phyloP scores from a whole-genome alignment of 176 grass and related monocot genomes.

The Avena atlantica region DNA sequence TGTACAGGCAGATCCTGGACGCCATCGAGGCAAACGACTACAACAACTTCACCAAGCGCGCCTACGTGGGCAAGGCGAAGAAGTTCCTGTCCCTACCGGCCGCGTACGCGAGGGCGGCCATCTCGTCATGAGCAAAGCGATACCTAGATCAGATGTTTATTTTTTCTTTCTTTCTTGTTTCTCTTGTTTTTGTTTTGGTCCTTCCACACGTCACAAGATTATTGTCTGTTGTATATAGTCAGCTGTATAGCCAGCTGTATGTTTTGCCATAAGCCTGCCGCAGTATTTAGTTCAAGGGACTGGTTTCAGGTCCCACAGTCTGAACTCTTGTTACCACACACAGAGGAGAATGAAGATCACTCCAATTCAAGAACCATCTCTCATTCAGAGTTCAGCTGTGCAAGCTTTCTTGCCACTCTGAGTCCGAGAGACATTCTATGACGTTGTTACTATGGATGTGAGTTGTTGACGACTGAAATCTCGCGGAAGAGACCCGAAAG shows the following conservation, averaged over 20 bases:
- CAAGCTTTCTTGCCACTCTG: background rate
- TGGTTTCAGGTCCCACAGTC: background rate
- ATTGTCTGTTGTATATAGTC: conserved; percentile 52
- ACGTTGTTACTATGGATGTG: background rate
- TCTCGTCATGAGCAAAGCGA: conserved; percentile 42
- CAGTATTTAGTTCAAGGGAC: conserved; percentile 31
- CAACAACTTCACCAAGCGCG: conserved; percentile 91
- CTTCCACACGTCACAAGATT: background rate
- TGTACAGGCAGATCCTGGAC: conserved; percentile 95
- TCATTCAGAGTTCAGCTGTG: background rate
- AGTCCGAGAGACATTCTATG: background rate
- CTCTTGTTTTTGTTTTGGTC: background rate
- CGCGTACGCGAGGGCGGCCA: conserved; percentile 69
- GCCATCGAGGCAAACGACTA: conserved; percentile 95
- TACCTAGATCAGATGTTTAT: conserved; percentile 29
- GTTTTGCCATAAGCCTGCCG: background rate
- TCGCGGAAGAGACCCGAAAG: too few relatives aligned
- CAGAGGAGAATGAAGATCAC: background rate
- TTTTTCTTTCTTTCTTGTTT: background rate
- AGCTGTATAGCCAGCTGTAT: conserved; percentile 50
- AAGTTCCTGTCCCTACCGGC: conserved; percentile 73
- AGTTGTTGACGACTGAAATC: background rate
- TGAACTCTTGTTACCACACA: conserved; percentile 21
- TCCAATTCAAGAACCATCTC: background rate
- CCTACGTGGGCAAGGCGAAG: conserved; percentile 81